Percentiles rank a stretch among this genome's conserved stretches.
Evolutionary conservation across 139 green algal genomes (phyloP).

Genomic region (Desmodesmus armatus): DNA sequence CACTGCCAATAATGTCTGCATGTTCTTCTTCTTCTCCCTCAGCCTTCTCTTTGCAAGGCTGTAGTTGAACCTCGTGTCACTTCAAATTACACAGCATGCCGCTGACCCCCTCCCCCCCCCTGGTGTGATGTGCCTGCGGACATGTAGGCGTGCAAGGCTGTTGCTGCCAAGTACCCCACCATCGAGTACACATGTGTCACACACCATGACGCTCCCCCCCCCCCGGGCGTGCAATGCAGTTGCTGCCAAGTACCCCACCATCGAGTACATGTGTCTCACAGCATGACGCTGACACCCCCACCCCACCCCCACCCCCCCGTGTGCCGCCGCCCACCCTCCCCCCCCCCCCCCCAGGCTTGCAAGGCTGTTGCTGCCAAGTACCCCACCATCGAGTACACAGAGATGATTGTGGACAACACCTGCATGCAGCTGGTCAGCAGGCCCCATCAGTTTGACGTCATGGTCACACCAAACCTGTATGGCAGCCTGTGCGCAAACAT

Average conservation of each 20-base stretch:
- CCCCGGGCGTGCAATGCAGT: constrained; percentile 53
- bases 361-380: constrained; percentile 56
- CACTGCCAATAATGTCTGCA: too few species aligned
- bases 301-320: not conserved
- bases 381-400: constrained; percentile 87
- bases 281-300: not conserved
- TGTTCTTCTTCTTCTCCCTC: too few species aligned
- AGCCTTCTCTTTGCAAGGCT: too few species aligned
- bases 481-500: constrained; percentile 94
- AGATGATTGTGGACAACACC: constrained; percentile 98
- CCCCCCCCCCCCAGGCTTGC: constrained; percentile 46
- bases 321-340: not conserved
- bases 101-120: not conserved
- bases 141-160: constrained; percentile 26
- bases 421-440: constrained; percentile 93
- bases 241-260: constrained; percentile 59
- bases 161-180: constrained; percentile 53
- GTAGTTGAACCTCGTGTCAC: too few species aligned
- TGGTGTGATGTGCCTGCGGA: not conserved
- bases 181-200: constrained; percentile 76
- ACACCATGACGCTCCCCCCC: not conserved
- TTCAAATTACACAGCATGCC: too few species aligned
- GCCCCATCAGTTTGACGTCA: constrained; percentile 92
- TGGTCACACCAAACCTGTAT: constrained; percentile 83
- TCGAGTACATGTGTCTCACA: constrained; percentile 70